phyloP scores from a whole-genome alignment of 441 rosid species.

The Syzygium syzygioides region DNA sequence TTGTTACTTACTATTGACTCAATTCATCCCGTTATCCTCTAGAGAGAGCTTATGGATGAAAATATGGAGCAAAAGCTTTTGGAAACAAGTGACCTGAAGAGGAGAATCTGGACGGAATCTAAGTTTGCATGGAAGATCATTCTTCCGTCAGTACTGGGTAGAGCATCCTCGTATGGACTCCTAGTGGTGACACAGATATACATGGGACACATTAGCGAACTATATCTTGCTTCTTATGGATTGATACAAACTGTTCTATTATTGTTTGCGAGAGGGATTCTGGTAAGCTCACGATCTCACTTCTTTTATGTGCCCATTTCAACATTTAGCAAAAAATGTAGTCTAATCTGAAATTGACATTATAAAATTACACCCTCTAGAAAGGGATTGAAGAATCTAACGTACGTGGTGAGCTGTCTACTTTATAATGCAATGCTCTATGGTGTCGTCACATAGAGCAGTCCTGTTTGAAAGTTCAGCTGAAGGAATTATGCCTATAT shows the following conservation, averaged over 20 bases:
- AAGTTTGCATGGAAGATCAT: neutral
- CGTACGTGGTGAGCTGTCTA: neutral
- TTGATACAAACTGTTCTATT: neutral
- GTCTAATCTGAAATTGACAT: neutral
- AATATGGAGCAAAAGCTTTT: neutral
- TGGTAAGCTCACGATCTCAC: neutral
- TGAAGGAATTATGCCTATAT: neutral
- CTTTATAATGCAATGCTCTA: neutral
- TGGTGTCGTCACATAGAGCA: neutral
- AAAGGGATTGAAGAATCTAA: neutral
- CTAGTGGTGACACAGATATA: neutral
- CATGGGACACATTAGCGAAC: neutral
- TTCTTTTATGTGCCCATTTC: neutral
- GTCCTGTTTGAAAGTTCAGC: neutral
- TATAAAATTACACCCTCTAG: neutral
- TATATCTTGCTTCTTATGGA: constrained; percentile 1
- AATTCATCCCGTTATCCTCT: neutral
- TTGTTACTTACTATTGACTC: neutral
- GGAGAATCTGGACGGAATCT: neutral
- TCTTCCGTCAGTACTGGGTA: neutral
- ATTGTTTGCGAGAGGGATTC: neutral
- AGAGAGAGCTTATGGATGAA: neutral
- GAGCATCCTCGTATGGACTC: neutral
- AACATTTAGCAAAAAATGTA: neutral
- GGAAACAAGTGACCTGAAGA: neutral